Conservation (phyloP, 2,329 filamentous ascomycete species). For the Amylocarpus encephaloides region DNA sequence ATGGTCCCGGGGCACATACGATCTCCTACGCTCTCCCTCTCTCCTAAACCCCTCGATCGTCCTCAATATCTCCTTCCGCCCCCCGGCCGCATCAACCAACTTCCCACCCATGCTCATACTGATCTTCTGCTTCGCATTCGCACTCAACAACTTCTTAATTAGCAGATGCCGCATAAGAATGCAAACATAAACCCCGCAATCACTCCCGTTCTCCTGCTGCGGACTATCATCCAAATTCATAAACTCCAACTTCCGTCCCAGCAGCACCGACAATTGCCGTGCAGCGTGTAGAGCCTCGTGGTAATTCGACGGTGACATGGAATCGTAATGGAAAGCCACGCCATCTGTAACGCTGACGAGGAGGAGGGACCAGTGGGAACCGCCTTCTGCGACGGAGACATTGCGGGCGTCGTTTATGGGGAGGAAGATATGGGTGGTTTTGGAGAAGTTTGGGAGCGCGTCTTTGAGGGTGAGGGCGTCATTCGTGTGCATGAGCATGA, state of each 20-base stretch:
- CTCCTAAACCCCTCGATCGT: conserved; percentile 83
- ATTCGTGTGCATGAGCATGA: conserved; percentile 74
- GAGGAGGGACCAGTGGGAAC: conserved; percentile 90
- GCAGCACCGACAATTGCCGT: conserved; percentile 60
- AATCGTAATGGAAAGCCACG: conserved; percentile 96
- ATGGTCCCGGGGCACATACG: conserved; percentile 59
- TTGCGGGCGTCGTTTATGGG: conserved; percentile 87
- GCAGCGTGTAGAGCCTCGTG: conserved; percentile 65
- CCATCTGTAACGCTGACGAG: conserved; percentile 84
- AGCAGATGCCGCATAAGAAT: conserved; percentile 92
- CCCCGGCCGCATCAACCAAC: conserved; percentile 71
- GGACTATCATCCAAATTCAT: conserved; percentile 79
- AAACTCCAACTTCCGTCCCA: conserved; percentile 64
- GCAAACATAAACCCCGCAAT: conserved; percentile 95
- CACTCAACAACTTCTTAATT: conserved; percentile 71
- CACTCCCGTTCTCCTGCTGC: conserved; percentile 84
- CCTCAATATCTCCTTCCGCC: conserved; percentile 82
- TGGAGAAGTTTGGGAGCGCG: conserved; percentile 73
- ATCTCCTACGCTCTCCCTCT: conserved; percentile 77
- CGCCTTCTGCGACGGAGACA: conserved; percentile 72
- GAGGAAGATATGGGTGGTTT: conserved; percentile 87
- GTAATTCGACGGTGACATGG: conserved; percentile 68
- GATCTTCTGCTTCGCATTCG: conserved; percentile 77
- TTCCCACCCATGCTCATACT: conserved; percentile 90
- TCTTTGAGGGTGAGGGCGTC: conserved; percentile 50